Base-by-base conservation (phyloP, 148 eudicot genomes). In the Amaranthus palmeri region DNA sequence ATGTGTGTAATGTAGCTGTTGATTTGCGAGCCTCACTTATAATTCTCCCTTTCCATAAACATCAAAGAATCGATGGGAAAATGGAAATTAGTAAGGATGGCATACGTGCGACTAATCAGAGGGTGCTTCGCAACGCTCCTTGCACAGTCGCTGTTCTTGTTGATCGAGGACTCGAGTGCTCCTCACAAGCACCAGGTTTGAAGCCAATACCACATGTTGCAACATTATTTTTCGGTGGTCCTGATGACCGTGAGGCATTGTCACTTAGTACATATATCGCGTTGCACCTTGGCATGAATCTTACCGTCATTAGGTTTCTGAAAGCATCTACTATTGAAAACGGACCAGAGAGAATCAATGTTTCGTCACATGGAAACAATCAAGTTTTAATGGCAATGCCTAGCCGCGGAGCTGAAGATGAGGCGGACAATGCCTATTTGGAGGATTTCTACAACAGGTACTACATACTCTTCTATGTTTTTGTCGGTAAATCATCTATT, bases 161-260 rank as follows among this genome's bases (percentile, higher is more conserved):
- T 5, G 97, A 95, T 66, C 78, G 98, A n/a, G 91, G 96, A n/a
- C 83, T 88, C 7, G 72, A 79, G 10, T 83, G 81, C 4, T 12
- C 69, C 48, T 71, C 89, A 3, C 36, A 25, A 25, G 36, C 36
- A 25, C 36, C 36, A 25, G 77, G 83, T 44, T 68, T 78, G 0
- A 85, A 82, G 13, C 59, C 93, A 10, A 61, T 88, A 79, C 87
- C 85, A 15, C 96, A 95, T 41, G 81, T 91, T 12, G 97, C 91
- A 7, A 83, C 83, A 8, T 74, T 95, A 71, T 95, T 91, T 76
- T 95, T 95, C 57, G 96, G 99, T 3, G 99, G 99, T 14, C 88
- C 96, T 0, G 99, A 95, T 82, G 99, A 95, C 55, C 86, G 99
- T 11, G 99, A 95, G 73, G 97, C 97, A 5, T 71, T 95, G 53